Conservation (phyloP, 1,284 basidiomycete species). For the Serendipita sp. region DNA sequence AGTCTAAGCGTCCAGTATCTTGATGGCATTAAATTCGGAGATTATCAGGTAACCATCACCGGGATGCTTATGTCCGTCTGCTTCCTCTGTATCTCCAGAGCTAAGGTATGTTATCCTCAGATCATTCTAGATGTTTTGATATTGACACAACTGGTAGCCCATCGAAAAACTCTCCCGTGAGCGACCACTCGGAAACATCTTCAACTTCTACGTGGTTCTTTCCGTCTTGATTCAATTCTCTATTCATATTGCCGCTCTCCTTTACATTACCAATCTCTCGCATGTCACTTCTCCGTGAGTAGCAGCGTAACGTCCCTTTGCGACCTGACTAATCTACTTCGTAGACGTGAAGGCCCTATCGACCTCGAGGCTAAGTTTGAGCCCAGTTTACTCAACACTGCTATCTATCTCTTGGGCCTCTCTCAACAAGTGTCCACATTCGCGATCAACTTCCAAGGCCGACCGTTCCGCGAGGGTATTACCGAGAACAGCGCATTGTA, state of each 20-base stretch:
- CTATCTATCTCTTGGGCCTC: slow-evolving; percentile 84
- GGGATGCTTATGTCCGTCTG: slow-evolving; percentile 96
- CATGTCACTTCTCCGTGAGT: slow-evolving; percentile 66
- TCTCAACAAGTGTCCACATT: slow-evolving; percentile 95
- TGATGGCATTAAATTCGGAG: slow-evolving; percentile 95
- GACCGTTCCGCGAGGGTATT: slow-evolving; percentile 92
- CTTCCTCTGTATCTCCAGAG: slow-evolving; percentile 90
- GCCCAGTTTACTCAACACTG: slow-evolving; percentile 83
- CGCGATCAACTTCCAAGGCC: slow-evolving; percentile 88
- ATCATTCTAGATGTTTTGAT: background rate
- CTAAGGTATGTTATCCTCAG: slow-evolving; percentile 49
- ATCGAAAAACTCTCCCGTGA: slow-evolving; percentile 85
- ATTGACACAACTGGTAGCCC: slow-evolving; percentile 34
- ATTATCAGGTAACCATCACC: slow-evolving; percentile 86
- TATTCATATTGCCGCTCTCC: slow-evolving; percentile 72
- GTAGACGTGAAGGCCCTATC: slow-evolving; percentile 53
- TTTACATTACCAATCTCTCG: slow-evolving; percentile 82
- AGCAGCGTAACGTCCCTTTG: slow-evolving; percentile 11
- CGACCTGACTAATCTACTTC: background rate
- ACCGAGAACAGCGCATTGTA: slow-evolving; percentile 84
- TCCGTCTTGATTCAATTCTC: slow-evolving; percentile 87
- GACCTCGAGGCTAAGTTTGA: slow-evolving; percentile 92
- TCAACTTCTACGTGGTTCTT: slow-evolving; percentile 85
- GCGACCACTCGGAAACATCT: slow-evolving; percentile 84
- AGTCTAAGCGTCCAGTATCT: slow-evolving; percentile 90